phyloP scores from a whole-genome alignment of 257 asterid genomes.

The Cinchona pubescens region DNA sequence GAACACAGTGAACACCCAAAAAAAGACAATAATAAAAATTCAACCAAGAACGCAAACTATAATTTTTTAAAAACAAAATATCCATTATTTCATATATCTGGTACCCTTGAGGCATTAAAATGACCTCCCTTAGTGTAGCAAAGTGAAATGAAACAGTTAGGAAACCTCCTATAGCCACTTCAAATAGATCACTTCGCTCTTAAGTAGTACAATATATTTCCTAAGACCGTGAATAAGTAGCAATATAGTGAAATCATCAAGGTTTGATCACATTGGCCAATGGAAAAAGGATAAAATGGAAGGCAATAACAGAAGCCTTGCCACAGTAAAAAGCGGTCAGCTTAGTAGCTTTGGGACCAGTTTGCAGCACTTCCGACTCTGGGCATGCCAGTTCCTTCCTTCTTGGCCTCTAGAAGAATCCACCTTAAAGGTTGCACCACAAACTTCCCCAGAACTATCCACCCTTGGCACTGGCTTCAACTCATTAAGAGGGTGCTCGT shows the following conservation, averaged over 20 bases:
- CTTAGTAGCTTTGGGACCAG: slow-evolving; percentile 79
- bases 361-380: slow-evolving; percentile 93
- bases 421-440: slow-evolving; percentile 80
- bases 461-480: slow-evolving; percentile 89
- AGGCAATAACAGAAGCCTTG: slow-evolving; percentile 29
- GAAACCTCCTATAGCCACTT: slow-evolving; percentile 16
- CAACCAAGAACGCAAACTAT: neutral
- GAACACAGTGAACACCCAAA: neutral
- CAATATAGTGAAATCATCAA: neutral
- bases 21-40: neutral
- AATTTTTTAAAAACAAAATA: slow-evolving; percentile 7
- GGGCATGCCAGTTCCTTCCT: slow-evolving; percentile 61
- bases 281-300: slow-evolving; percentile 16
- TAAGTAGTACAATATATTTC: slow-evolving; percentile 6
- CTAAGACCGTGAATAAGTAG: slow-evolving; percentile 12
- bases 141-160: slow-evolving; percentile 11
- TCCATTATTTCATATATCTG: slow-evolving; percentile 15
- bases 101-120: slow-evolving; percentile 20
- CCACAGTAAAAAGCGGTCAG: slow-evolving; percentile 7
- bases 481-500: slow-evolving; percentile 79
- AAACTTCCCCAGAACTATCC: slow-evolving; percentile 88
- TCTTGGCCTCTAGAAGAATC: slow-evolving; percentile 65
- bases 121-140: slow-evolving; percentile 10
- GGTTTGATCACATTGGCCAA: neutral
- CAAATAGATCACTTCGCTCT: neutral